Conservation (phyloP, 2,329 filamentous ascomycete species). For the Ceratocystis huliohia region DNA sequence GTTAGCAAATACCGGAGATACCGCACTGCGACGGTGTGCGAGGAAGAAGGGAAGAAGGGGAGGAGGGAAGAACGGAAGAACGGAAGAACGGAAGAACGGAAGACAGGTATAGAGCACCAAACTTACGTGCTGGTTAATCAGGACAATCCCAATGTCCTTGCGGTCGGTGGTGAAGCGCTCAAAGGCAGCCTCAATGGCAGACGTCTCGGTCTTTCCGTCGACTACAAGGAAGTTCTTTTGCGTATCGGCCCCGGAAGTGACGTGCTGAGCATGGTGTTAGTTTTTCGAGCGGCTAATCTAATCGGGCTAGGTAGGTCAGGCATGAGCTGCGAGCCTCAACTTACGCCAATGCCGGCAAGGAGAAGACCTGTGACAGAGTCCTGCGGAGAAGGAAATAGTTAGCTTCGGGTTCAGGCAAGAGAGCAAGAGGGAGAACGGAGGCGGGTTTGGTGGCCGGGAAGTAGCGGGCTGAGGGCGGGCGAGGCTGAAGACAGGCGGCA, state of each 20-base stretch:
- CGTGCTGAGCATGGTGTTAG: conserved; percentile 48
- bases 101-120: neutral
- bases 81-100: neutral
- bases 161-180: conserved; percentile 75
- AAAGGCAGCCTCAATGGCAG: conserved; percentile 80
- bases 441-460: neutral
- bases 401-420: conserved; percentile 20
- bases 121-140: conserved; percentile 94
- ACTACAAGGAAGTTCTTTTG: conserved; percentile 98
- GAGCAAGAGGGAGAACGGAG: neutral
- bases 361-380: conserved; percentile 92
- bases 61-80: neutral
- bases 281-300: neutral
- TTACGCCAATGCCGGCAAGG: conserved; percentile 85
- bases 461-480: neutral
- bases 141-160: conserved; percentile 90
- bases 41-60: neutral
- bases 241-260: conserved; percentile 73
- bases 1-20: neutral
- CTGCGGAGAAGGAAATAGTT: conserved; percentile 37
- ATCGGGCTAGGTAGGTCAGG: neutral
- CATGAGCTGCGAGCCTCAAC: conserved; percentile 23
- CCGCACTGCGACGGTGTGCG: neutral
- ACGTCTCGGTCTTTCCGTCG: conserved; percentile 79
- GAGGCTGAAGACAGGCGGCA: conserved; percentile 9